Evolutionary conservation across 2,329 filamentous ascomycete species (phyloP).

Genomic region (Blastomyces gilchristii): DNA sequence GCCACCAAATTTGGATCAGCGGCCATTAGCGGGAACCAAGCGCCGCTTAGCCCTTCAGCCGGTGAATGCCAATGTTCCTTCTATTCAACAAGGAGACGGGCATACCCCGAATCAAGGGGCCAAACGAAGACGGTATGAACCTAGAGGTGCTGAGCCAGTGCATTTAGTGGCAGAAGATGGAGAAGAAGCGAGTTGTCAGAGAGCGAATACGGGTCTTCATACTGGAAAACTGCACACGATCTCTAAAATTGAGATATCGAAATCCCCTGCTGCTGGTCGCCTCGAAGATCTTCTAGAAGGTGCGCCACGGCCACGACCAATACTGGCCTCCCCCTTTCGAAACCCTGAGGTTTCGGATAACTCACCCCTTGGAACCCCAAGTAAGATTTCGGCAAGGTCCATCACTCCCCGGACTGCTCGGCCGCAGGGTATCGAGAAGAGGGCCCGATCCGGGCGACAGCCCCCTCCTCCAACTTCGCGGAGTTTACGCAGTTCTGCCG

Average conservation of each 20-base stretch:
- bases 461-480: not conserved
- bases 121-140: conserved; percentile 31
- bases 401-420: not conserved
- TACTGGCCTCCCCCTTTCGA: conserved; percentile 7
- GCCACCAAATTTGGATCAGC: not conserved
- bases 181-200: conserved; percentile 16
- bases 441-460: not conserved
- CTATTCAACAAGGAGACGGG: conserved; percentile 10
- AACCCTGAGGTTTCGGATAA: not conserved
- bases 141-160: conserved; percentile 29
- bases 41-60: conserved; percentile 20
- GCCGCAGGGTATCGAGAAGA: not conserved
- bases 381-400: not conserved
- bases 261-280: conserved; percentile 17
- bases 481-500: not conserved
- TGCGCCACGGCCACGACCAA: conserved; percentile 10
- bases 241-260: not conserved
- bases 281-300: conserved; percentile 24
- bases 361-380: not conserved
- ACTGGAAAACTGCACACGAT: not conserved
- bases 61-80: conserved; percentile 22
- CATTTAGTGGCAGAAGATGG: conserved; percentile 43
- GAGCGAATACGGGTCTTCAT: not conserved
- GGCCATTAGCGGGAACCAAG: conserved; percentile 5
- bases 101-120: conserved; percentile 13